Base-by-base conservation (phyloP, 1,284 basidiomycete species). In the Spongispora temasekensis region DNA sequence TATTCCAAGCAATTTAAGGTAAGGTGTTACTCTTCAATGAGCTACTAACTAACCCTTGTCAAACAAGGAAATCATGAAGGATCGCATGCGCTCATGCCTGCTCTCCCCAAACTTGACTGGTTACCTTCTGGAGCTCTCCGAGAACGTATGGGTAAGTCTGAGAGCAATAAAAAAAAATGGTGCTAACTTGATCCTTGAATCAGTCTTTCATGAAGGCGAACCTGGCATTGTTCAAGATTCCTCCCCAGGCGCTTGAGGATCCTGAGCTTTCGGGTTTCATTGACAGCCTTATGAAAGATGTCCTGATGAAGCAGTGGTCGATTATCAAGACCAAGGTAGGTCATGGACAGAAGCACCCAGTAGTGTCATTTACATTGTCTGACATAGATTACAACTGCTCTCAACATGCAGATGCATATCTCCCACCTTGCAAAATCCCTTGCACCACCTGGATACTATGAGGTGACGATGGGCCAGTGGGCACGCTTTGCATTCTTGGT, bases 401-500 rank as follows among this genome's bases (percentile, higher is more conserved):
- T 59, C 28, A 31, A 8, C 0, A 2, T n/a, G 4, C 1, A 42
- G 32, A 3, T 23, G 1, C 37, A 61, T 25, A 52, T 63, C 3
- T 56, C 55, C 0, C 28, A 9, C 2, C 60, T 61, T n/a, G 10
- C 42, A 3, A 63, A 55, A 4, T 17, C 35, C 8, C 25, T 63
- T 6, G 30, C 27, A 25, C 35, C 28, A 15, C n/a, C 7, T 25
- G 30, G 42, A 34, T 6, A 21, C 17, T 25, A 48, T 53, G 32
- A 57, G 2, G 13, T 57, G 25, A 63, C 30, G 4, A 40, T 25
- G 10, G n/a, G 17, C 12, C 60, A 62, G 23, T 63, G 61, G 60
- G 55, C 44, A 5, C 8, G 13, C 3, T 56, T 63, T 27, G 60
- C 61, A 25, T 63, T 63, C 48, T 23, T 63, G 52, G 42, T 63